Evolutionary conservation across 306 rosid species (phyloP), one percentile per base, ranked within the genome.

Genomic region (Begonia fuchsioides): DNA sequence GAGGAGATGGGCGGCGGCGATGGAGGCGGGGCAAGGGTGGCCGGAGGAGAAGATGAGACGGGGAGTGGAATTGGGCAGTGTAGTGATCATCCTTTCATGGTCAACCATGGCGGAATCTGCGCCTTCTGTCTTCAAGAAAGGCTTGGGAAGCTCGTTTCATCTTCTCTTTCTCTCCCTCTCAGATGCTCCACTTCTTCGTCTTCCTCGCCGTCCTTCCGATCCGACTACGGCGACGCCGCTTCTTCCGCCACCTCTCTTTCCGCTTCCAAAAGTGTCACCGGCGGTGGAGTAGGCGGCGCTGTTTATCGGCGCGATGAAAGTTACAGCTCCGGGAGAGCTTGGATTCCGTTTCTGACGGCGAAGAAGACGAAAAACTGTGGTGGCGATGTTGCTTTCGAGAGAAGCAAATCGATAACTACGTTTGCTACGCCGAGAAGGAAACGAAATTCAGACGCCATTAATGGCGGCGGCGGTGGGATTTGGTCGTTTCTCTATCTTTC

Each of bases 121-220:
- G 83, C 98, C 38, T 63, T 82, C 17, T 90, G 98, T 56, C 98
- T 90, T 13, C 98, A 90, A 47, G 98, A 90, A 26, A 90, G 79
- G 73, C 95, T 90, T 8, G 96, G 93, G 4, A 90, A 82, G 60
- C 90, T 90, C 3, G 85, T 90, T 16, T 85, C 98, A 13, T 85
- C 97, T 5, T 72, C 92, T 43, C 74, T 77, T 38, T 84, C 87
- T 43, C 75, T 81, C 10, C 92, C 87, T 12, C 52, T 76, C 13
- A 81, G 64, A 2, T 19, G 68, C 13, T 57, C 87, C 7, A 41
- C 94, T 3, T 72, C 93, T 11, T 76, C 93, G 9, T 70, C 90
- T n/a, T 70, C 92, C 6, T 76, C 96, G 17, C 80, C 90, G 47
- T 68, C 90, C 47, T 74, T 83, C 72, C 74, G 83, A 76, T 87